Evolutionary conservation across 2,329 filamentous ascomycete genomes (phyloP).

Genomic region (Hypomyces perniciosus): DNA sequence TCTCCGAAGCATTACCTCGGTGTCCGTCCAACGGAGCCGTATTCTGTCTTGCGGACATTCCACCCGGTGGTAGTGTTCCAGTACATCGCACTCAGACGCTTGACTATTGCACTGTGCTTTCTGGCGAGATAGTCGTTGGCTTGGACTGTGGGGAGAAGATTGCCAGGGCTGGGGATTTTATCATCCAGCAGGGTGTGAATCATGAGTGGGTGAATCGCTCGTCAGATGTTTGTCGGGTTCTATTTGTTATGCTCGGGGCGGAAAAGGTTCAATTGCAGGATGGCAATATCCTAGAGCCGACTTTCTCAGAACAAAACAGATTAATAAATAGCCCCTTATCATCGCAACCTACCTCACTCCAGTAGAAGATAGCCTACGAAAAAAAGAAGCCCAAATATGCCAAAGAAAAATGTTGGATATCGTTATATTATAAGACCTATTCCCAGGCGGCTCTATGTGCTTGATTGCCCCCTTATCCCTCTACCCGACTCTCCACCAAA

Average conservation of each 20-base stretch:
- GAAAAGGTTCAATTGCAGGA: constrained; percentile 33
- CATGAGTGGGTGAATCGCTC: constrained; percentile 40
- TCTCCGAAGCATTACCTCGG: constrained; percentile 24
- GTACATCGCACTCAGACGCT: constrained; percentile 38
- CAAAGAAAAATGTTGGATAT: too few relatives aligned
- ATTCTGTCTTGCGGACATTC: constrained; percentile 29
- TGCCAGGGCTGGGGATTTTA: constrained; percentile 31
- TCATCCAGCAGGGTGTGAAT: constrained; percentile 37
- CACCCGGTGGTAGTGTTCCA: constrained; percentile 24
- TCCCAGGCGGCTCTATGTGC: too few relatives aligned
- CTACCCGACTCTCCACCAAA: too few relatives aligned
- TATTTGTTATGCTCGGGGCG: constrained; percentile 35
- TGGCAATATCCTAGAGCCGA: constrained; percentile 33
- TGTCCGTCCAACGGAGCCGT: constrained; percentile 30
- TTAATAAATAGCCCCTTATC: too few relatives aligned
- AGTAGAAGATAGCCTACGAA: too few relatives aligned
- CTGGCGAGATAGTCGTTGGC: constrained; percentile 33
- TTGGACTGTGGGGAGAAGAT: constrained; percentile 36
- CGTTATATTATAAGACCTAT: too few relatives aligned
- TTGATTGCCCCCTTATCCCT: too few relatives aligned
- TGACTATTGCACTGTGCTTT: constrained; percentile 35
- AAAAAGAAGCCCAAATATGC: too few relatives aligned
- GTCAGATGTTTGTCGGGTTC: constrained; percentile 30
- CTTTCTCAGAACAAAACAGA: constrained; percentile 4
- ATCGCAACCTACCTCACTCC: too few relatives aligned